Base-by-base conservation (phyloP, 495 filamentous ascomycete genomes). In the Lasiosphaeris hirsuta region DNA sequence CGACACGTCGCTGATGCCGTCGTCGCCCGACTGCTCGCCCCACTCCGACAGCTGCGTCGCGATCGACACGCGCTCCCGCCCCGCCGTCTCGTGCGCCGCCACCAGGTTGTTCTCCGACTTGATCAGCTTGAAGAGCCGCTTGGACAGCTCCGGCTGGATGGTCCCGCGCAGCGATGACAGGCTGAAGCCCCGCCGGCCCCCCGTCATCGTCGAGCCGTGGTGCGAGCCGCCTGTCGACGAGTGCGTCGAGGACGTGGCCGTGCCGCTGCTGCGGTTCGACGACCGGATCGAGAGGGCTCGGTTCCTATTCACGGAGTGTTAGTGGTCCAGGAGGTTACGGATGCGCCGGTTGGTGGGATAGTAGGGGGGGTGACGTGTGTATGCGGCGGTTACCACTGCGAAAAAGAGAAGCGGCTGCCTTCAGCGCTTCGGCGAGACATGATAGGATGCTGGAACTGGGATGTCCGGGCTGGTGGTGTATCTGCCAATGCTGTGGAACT, bases 41-140 rank as follows among this genome's bases (percentile, higher is more conserved):
- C 95, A 97, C 54, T 96, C 94, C 5, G 89, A 92, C n/a, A 98
- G 83, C 75, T 97, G 91, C 2, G 84, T 82, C 8, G 92, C 93
- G 63, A 96, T 88, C 13, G 86, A 84, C 38, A 89, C 72, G 54
- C 90, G 89, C 72, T 94, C 90, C 46, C 85, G 85, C 17, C 84
- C 88, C 9, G 94, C 94, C 0, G 84, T 68, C 72, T 96, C 89
- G 71, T 97, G 87, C 48, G 88, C 88, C 35, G 83, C 76, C 63
- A 97, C 91, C 10, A 89, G 85, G 62, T 85, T 77, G 78, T 95
- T 96, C 70, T 92, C 87, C 51, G 85, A 86, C 72, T 98, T 98
- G 78, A 98, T 94, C 44, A 97, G 81, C 51, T 86, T 87, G 81
- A 84, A 90, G 38, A 97, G 84, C 61, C 87, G 88, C 63, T 87